Conservation (phyloP, 345 rosid species). For the Dipteronia sinensis region DNA sequence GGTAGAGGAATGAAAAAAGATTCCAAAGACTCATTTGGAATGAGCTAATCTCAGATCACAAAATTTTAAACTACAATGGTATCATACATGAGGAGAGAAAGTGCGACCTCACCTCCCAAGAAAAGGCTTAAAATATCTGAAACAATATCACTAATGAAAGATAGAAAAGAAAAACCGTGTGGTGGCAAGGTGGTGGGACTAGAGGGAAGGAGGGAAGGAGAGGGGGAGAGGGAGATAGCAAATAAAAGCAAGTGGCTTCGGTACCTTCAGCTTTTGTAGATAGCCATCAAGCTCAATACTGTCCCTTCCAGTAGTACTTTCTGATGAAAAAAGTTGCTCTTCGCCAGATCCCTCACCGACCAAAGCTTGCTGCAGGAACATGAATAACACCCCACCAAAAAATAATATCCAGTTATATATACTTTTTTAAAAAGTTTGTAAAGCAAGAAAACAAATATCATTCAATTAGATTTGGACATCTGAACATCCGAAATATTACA, state of each 20-base stretch:
- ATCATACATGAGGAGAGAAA: not conserved
- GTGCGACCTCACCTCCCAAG: not conserved
- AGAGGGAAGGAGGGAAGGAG: not conserved
- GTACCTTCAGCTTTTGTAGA: slow-evolving; percentile 76
- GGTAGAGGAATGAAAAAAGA: not conserved
- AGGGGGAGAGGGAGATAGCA: not conserved
- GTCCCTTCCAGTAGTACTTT: slow-evolving; percentile 48
- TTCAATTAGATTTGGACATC: not conserved
- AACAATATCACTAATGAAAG: not conserved
- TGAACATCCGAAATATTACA: not conserved
- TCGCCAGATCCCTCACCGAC: slow-evolving; percentile 91
- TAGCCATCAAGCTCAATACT: slow-evolving; percentile 68
- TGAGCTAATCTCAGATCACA: not conserved
- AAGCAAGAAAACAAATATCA: not conserved
- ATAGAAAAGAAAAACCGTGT: not conserved
- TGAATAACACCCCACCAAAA: not conserved
- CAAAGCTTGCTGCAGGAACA: slow-evolving; percentile 76
- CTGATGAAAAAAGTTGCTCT: slow-evolving; percentile 85
- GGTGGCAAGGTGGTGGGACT: not conserved
- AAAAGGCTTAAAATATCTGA: not conserved
- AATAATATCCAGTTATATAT: not conserved
- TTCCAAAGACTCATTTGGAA: not conserved
- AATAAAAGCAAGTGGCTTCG: not conserved
- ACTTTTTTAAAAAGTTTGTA: too few relatives aligned
- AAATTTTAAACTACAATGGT: not conserved